Conservation (phyloP, 169 alveolate genomes). For the Plasmodium gaboni region DNA sequence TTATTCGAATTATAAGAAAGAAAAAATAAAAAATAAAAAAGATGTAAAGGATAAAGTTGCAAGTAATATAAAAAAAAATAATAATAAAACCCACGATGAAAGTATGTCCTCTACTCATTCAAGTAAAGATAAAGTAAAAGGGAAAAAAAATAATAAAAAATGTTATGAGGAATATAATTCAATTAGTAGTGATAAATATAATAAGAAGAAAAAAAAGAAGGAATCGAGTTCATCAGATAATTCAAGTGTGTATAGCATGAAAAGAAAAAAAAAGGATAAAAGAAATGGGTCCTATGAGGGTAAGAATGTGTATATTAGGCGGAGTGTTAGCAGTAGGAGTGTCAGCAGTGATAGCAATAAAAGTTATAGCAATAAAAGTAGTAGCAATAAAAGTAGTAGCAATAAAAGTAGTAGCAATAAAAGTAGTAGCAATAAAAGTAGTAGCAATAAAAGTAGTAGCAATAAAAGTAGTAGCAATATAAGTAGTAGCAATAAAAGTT, state of each 20-base stretch:
- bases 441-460: background rate
- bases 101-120: background rate
- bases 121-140: background rate
- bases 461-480: background rate
- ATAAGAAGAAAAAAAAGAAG: background rate
- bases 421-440: background rate
- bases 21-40: background rate
- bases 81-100: no score
- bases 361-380: constrained; percentile 2
- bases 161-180: no score
- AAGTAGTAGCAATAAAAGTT: constrained; percentile 6
- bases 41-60: no score
- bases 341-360: background rate
- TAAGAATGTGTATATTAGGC: background rate
- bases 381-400: background rate
- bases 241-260: background rate
- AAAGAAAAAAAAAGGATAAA: background rate
- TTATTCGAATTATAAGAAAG: background rate
- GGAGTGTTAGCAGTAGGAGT: constrained; percentile 3
- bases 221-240: background rate
- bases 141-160: background rate
- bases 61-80: no score
- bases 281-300: background rate
- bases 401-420: background rate
- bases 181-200: background rate